A percentile compares a stretch with the other conserved stretches of the same genome.
Conservation (phyloP, 257 asterid species). For the Rauvolfia tetraphylla region DNA sequence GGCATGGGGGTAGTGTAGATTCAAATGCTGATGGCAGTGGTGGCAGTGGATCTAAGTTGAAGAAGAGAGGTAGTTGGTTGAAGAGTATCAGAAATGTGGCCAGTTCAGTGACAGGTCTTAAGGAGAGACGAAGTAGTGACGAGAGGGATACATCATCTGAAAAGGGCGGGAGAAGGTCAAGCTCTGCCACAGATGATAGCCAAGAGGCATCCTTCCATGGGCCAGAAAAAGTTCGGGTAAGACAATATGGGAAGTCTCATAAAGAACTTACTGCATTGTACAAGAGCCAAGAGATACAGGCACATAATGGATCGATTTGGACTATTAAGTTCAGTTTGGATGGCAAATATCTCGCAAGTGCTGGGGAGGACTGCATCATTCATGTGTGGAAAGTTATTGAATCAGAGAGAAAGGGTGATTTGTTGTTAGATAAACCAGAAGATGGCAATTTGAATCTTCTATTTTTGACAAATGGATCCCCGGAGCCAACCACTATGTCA, state of each 20-base stretch:
- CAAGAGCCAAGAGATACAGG: slow-evolving; percentile 89
- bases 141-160: slow-evolving; percentile 97
- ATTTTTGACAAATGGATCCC: slow-evolving; percentile 71
- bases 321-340: slow-evolving; percentile 94
- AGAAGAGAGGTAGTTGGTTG: slow-evolving; percentile 79
- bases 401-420: slow-evolving; percentile 84
- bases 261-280: slow-evolving; percentile 84
- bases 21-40: slow-evolving; percentile 45
- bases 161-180: slow-evolving; percentile 93
- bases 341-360: slow-evolving; percentile 95
- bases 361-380: slow-evolving; percentile 96
- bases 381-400: slow-evolving; percentile 92
- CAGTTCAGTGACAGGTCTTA: slow-evolving; percentile 62
- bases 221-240: slow-evolving; percentile 76
- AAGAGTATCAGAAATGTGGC: slow-evolving; percentile 75
- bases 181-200: slow-evolving; percentile 98
- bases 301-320: slow-evolving; percentile 95
- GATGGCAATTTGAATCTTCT: slow-evolving; percentile 77
- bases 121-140: slow-evolving; percentile 84
- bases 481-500: slow-evolving; percentile 66
- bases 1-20: slow-evolving; percentile 52
- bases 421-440: slow-evolving; percentile 63
- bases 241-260: slow-evolving; percentile 83
- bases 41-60: slow-evolving; percentile 55
- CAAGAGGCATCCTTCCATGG: slow-evolving; percentile 87